A percentile compares a stretch with the other conserved stretches of the same genome.
phyloP scores from a whole-genome alignment of 2,329 filamentous ascomycete genomes.

The Chaetomium sp. region DNA sequence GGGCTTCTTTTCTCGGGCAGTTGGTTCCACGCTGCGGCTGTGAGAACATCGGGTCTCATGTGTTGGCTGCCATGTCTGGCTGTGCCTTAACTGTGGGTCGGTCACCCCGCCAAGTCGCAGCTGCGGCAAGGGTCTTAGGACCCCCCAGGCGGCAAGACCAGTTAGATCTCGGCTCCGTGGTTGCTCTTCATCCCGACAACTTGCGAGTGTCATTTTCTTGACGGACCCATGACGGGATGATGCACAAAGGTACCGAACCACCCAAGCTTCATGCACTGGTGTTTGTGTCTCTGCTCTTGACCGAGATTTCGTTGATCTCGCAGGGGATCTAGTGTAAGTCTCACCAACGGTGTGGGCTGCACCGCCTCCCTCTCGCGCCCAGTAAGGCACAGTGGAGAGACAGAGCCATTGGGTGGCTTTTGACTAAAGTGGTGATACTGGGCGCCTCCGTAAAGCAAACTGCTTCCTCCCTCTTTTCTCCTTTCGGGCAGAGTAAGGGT shows the following conservation, averaged over 20 bases:
- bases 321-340: neutral
- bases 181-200: too few relatives aligned
- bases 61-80: slow-evolving; percentile 6
- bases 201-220: too few relatives aligned
- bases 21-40: slow-evolving; percentile 11
- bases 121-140: neutral
- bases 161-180: too few relatives aligned
- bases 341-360: neutral
- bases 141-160: neutral
- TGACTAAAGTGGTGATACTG: neutral
- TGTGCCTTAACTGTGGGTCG: neutral
- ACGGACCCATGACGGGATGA: too few relatives aligned
- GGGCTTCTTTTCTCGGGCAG: neutral
- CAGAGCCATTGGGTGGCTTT: neutral
- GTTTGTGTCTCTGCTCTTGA: too few relatives aligned
- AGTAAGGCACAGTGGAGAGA: slow-evolving; percentile 16
- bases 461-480: neutral
- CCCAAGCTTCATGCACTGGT: too few relatives aligned
- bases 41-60: slow-evolving; percentile 8
- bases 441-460: neutral
- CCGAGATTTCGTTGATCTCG: too few relatives aligned
- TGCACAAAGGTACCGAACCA: too few relatives aligned
- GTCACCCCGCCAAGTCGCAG: neutral
- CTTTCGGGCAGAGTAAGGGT: too few relatives aligned
- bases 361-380: neutral